Conservation (phyloP, 805 yeast species). For the Hanseniaspora jakobsenii region DNA sequence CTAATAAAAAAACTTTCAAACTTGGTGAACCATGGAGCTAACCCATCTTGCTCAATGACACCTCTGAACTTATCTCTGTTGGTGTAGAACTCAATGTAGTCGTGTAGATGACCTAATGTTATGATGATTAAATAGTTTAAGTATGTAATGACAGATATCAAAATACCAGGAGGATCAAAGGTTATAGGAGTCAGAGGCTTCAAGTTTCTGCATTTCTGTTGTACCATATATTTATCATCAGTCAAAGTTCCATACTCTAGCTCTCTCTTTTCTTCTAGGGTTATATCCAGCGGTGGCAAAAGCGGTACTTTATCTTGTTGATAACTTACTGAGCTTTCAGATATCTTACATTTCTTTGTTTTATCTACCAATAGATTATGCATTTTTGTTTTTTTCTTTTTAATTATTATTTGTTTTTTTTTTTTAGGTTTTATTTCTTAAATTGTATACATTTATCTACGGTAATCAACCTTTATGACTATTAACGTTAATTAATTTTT, state of each 20-base stretch:
- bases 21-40: conserved; percentile 91
- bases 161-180: conserved; percentile 76
- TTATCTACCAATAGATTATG: conserved; percentile 14
- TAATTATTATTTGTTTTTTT: too few species aligned
- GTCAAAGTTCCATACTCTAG: conserved; percentile 65
- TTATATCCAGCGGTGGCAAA: conserved; percentile 27
- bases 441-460: too few species aligned
- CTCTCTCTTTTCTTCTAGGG: conserved; percentile 35
- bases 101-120: conserved; percentile 80
- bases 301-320: conserved; percentile 27
- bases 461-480: too few species aligned
- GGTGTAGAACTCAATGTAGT: conserved; percentile 69
- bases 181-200: conserved; percentile 51
- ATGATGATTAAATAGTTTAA: conserved; percentile 73
- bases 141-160: conserved; percentile 68
- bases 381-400: conserved; percentile 12
- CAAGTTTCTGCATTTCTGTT: conserved; percentile 43
- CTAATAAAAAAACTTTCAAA: conserved; percentile 90
- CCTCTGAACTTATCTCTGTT: conserved; percentile 53
- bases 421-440: too few species aligned
- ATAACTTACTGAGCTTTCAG: conserved; percentile 13
- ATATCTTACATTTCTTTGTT: conserved; percentile 3
- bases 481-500: too few species aligned
- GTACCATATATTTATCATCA: conserved; percentile 51
- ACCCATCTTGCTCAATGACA: conserved; percentile 68